These are phyloP conservation scores for Curvularia spicifera DNA, from an alignment of 2,329 filamentous ascomycete genomes.

Conservation along the genomic window DNA sequence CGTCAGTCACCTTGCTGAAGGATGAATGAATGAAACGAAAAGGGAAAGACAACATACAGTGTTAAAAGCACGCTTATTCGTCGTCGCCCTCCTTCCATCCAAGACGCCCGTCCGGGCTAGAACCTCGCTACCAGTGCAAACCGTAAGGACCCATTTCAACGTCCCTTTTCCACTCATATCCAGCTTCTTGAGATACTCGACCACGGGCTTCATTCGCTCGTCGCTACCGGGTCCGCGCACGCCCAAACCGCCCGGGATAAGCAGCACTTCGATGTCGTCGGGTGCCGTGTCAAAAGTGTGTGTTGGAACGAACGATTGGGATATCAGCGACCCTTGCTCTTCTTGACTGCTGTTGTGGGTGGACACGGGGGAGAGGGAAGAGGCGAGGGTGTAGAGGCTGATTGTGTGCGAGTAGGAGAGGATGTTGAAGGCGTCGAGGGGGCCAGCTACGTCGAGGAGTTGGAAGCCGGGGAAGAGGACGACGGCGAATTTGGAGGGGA, in stretches of 20 bases:
- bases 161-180: slow-evolving; percentile 51
- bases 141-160: slow-evolving; percentile 65
- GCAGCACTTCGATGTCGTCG: slow-evolving; percentile 63
- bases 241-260: slow-evolving; percentile 70
- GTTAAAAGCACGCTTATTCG: slow-evolving; percentile 67
- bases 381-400: slow-evolving; percentile 44
- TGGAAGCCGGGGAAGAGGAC: slow-evolving; percentile 50
- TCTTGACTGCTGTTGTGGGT: slow-evolving; percentile 29
- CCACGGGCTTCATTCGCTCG: slow-evolving; percentile 43
- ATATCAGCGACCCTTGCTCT: slow-evolving; percentile 33
- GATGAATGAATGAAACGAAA: not conserved
- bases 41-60: slow-evolving; percentile 14
- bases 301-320: slow-evolving; percentile 55
- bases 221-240: slow-evolving; percentile 39
- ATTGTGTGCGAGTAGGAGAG: slow-evolving; percentile 39
- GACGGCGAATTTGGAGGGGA: slow-evolving; percentile 40
- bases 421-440: slow-evolving; percentile 55
- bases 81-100: slow-evolving; percentile 67
- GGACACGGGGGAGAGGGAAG: slow-evolving; percentile 44
- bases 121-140: slow-evolving; percentile 70
- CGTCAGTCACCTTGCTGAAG: too few species aligned
- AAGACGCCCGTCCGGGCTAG: slow-evolving; percentile 66
- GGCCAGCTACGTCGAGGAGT: slow-evolving; percentile 51
- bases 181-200: slow-evolving; percentile 56
- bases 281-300: slow-evolving; percentile 63